A percentile compares a stretch with the other conserved stretches of the same genome.
phyloP scores from a whole-genome alignment of 805 yeast species.

The Hagleromyces aurorensis region DNA sequence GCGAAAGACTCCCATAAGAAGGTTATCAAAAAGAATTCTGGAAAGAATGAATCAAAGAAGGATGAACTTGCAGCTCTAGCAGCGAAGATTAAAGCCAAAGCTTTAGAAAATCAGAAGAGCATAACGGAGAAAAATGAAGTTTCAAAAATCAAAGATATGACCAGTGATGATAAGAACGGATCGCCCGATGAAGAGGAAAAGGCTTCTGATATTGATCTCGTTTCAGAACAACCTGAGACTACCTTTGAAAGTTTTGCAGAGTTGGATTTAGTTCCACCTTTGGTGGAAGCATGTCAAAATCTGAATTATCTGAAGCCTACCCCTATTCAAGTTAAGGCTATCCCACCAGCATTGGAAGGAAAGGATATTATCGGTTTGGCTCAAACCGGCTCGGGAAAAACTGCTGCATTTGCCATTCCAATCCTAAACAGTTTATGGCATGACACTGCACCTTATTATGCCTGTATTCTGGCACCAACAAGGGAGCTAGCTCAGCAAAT shows the following conservation, averaged over 20 bases:
- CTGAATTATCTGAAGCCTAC: conserved; percentile 79
- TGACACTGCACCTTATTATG: conserved; percentile 80
- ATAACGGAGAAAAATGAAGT: conserved; percentile 6
- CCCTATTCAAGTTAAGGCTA: conserved; percentile 86
- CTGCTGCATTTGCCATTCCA: conserved; percentile 97
- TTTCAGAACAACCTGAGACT: conserved; percentile 14
- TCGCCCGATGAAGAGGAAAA: conserved; percentile 9
- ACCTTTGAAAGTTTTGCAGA: conserved; percentile 41
- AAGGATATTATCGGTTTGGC: conserved; percentile 94
- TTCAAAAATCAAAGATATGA: conserved; percentile 1
- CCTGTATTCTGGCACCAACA: conserved; percentile 81
- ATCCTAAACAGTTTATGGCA: conserved; percentile 86
- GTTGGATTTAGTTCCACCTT: conserved; percentile 63
- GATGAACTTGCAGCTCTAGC: conserved; percentile 40
- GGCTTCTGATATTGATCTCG: conserved; percentile 3
- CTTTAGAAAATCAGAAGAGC: conserved; percentile 29
- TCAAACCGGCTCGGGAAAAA: conserved; percentile 96
- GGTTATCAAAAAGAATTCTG: conserved; percentile 3
- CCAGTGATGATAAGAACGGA: conserved; percentile 6
- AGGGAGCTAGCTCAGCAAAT: conserved; percentile 83
- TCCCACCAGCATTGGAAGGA: conserved; percentile 86
- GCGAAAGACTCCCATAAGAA: not conserved
- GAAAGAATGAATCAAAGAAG: conserved; percentile 2
- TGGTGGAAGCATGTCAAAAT: conserved; percentile 68
- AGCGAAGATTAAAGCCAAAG: conserved; percentile 43